Conservation (phyloP, 768 basidiomycete species). For the Postia placenta region DNA sequence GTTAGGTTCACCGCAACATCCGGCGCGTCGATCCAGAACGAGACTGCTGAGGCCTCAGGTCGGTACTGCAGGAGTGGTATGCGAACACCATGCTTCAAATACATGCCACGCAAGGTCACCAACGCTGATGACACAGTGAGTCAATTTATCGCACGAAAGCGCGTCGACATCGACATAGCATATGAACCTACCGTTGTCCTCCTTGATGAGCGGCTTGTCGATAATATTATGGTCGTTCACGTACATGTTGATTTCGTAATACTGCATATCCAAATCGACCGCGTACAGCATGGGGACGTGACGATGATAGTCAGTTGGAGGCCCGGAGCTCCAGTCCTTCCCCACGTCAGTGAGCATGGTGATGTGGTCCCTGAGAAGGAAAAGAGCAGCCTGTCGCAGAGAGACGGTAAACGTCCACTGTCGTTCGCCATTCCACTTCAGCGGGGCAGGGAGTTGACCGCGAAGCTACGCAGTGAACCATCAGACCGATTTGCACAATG, state of each 20-base stretch:
- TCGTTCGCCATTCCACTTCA: slow-evolving; percentile 76
- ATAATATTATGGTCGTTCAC: slow-evolving; percentile 97
- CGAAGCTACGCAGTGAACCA: slow-evolving; percentile 54
- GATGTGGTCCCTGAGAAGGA: slow-evolving; percentile 86
- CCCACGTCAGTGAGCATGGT: slow-evolving; percentile 93
- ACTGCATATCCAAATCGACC: slow-evolving; percentile 63
- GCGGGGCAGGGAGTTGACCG: slow-evolving; percentile 71
- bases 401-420: slow-evolving; percentile 75
- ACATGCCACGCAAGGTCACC: slow-evolving; percentile 56
- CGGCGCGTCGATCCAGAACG: slow-evolving; percentile 58
- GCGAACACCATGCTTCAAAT: slow-evolving; percentile 41
- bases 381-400: slow-evolving; percentile 66
- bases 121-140: slow-evolving; percentile 46
- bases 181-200: slow-evolving; percentile 70
- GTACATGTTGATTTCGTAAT: slow-evolving; percentile 75
- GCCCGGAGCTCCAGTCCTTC: slow-evolving; percentile 86
- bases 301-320: slow-evolving; percentile 70
- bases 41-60: slow-evolving; percentile 59
- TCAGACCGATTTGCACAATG: too few species aligned
- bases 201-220: slow-evolving; percentile 71
- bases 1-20: slow-evolving; percentile 54
- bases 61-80: slow-evolving; percentile 71
- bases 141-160: background rate
- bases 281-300: slow-evolving; percentile 82
- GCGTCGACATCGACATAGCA: background rate